These are phyloP conservation scores for Penstemon eatonii DNA, from an alignment of 257 asterid genomes.

Conservation along the genomic window DNA sequence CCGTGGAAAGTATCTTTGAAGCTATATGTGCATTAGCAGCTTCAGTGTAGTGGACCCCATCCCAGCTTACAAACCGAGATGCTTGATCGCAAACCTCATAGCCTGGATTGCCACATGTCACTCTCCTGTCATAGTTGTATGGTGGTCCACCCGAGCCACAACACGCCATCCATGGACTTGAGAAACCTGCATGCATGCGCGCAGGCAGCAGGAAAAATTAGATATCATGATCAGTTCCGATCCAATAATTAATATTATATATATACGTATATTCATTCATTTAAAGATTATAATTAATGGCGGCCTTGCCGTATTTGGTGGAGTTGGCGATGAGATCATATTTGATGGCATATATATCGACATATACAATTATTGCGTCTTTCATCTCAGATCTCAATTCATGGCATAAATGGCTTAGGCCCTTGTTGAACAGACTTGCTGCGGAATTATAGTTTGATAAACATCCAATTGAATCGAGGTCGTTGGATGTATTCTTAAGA, in stretches of 20 bases:
- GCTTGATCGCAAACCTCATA: conserved; percentile 57
- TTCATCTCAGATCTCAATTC: conserved; percentile 54
- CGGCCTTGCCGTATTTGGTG: conserved; percentile 51
- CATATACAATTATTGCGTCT: conserved; percentile 71
- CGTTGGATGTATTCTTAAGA: conserved; percentile 36
- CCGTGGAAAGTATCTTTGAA: conserved; percentile 60
- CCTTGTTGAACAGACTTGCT: conserved; percentile 67
- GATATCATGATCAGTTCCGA: neutral
- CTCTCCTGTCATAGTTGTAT: conserved; percentile 54
- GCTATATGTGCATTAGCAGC: conserved; percentile 70
- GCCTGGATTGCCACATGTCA: conserved; percentile 61
- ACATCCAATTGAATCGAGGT: conserved; percentile 71
- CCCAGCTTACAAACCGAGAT: conserved; percentile 63
- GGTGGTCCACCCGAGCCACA: conserved; percentile 94
- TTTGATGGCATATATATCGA: conserved; percentile 78
- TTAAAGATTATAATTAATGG: neutral
- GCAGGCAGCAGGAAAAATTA: conserved; percentile 8
- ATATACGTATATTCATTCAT: too few species aligned
- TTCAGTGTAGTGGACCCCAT: conserved; percentile 83
- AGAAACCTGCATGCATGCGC: conserved; percentile 70
- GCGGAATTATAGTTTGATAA: conserved; percentile 59
- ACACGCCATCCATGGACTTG: conserved; percentile 74
- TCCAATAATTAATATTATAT: too few species aligned
- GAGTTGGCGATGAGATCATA: conserved; percentile 74
- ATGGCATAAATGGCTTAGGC: conserved; percentile 45